These are phyloP conservation scores for Shiraia bambusicola DNA, from an alignment of 2,329 filamentous ascomycete species.

Conservation along the genomic window DNA sequence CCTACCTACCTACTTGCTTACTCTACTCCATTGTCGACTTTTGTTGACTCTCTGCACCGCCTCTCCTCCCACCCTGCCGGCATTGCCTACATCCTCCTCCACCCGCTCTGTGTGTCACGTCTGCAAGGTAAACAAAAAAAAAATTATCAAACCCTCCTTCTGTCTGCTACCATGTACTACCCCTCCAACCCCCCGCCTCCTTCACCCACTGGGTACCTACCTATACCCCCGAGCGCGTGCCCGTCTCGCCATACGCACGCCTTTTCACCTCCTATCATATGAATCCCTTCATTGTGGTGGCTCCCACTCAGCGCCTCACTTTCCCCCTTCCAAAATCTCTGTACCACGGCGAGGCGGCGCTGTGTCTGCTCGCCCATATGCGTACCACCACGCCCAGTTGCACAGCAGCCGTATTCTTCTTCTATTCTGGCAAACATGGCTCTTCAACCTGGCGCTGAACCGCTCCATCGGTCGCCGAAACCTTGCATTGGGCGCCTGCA, in stretches of 20 bases:
- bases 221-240: background rate
- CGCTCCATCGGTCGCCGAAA: slow-evolving; percentile 30
- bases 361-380: slow-evolving; percentile 32
- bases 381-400: slow-evolving; percentile 36
- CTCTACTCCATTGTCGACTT: no score
- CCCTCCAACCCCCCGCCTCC: background rate
- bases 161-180: no score
- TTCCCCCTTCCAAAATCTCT: slow-evolving; percentile 18
- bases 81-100: no score
- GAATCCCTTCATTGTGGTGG: background rate
- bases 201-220: background rate
- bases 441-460: slow-evolving; percentile 21
- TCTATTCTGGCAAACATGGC: slow-evolving; percentile 34
- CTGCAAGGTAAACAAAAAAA: background rate
- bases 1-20: no score
- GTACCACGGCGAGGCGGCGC: slow-evolving; percentile 25
- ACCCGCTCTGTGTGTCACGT: no score
- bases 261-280: background rate
- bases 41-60: no score
- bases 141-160: background rate
- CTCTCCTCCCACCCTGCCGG: no score
- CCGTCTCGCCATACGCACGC: slow-evolving; percentile 4
- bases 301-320: slow-evolving; percentile 1
- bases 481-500: slow-evolving; percentile 35
- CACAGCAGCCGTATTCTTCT: slow-evolving; percentile 39